Percentiles rank a stretch among this genome's conserved stretches.
Evolutionary conservation across 495 filamentous ascomycete genomes (phyloP).

Genomic region (Parathielavia appendiculata): DNA sequence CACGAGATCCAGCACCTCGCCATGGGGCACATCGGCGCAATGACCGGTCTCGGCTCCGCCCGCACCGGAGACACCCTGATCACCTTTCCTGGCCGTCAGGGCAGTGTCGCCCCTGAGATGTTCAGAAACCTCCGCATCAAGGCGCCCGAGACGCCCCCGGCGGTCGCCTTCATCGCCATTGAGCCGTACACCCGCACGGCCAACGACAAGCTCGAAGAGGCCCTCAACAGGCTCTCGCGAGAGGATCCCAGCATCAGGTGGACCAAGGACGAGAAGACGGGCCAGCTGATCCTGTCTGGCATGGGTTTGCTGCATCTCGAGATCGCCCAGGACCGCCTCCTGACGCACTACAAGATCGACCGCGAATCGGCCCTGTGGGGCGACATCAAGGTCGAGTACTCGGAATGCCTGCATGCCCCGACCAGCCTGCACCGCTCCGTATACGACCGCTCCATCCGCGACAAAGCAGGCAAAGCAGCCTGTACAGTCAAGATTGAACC

Average conservation of each 20-base stretch:
- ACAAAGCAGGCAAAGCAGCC: slow-evolving; percentile 69
- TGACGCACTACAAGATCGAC: slow-evolving; percentile 84
- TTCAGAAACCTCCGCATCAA: slow-evolving; percentile 74
- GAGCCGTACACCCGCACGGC: slow-evolving; percentile 77
- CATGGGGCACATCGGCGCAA: slow-evolving; percentile 92
- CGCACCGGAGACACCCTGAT: slow-evolving; percentile 92
- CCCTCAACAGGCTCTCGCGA: slow-evolving; percentile 68
- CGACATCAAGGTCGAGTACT: slow-evolving; percentile 91
- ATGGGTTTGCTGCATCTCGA: slow-evolving; percentile 99
- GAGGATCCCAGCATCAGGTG: slow-evolving; percentile 95
- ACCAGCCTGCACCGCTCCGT: slow-evolving; percentile 52
- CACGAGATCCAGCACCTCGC: slow-evolving; percentile 74
- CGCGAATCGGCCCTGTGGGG: slow-evolving; percentile 65
- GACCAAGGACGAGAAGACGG: slow-evolving; percentile 79
- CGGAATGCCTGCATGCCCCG: slow-evolving; percentile 62
- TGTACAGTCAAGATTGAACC: slow-evolving; percentile 66
- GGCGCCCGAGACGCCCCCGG: slow-evolving; percentile 83
- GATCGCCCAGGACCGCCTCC: slow-evolving; percentile 80
- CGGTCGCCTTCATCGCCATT: slow-evolving; percentile 91
- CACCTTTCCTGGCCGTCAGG: slow-evolving; percentile 53
- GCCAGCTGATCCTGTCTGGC: slow-evolving; percentile 85
- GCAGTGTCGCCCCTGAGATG: slow-evolving; percentile 48
- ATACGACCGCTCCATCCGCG: slow-evolving; percentile 75
- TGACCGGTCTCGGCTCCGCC: slow-evolving; percentile 81
- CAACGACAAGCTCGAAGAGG: slow-evolving; percentile 70